These are phyloP conservation scores for Fonsecaea multimorphosa DNA, from an alignment of 2,329 filamentous ascomycete genomes.

Conservation along the genomic window DNA sequence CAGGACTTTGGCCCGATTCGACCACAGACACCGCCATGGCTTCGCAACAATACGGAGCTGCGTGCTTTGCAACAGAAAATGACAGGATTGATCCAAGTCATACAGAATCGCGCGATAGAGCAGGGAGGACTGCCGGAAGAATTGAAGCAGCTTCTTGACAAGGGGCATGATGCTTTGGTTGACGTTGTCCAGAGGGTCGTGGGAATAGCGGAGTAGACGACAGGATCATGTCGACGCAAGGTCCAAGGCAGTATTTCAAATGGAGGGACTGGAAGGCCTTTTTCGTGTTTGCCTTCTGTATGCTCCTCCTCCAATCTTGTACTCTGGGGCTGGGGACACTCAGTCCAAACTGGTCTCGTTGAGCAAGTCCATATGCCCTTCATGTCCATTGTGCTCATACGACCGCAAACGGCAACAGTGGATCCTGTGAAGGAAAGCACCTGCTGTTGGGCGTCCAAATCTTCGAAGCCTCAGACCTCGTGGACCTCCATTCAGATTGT, in stretches of 20 bases:
- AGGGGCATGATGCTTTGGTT: slow-evolving; percentile 3
- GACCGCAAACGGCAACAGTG: not conserved
- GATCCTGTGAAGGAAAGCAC: not conserved
- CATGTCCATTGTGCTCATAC: not conserved
- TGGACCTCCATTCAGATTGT: not conserved
- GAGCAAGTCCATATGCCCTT: not conserved
- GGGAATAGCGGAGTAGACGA: not conserved
- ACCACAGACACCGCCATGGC: not conserved
- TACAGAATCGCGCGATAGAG: slow-evolving; percentile 3
- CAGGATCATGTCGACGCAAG: not conserved
- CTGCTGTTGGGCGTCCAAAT: not conserved
- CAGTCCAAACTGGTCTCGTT: not conserved
- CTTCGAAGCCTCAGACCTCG: not conserved
- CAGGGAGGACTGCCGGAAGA: slow-evolving; percentile 4
- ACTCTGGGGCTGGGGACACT: not conserved
- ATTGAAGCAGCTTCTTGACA: slow-evolving; percentile 5
- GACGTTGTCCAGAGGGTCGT: slow-evolving; percentile 4
- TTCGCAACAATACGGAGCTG: not conserved
- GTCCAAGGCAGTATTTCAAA: not conserved
- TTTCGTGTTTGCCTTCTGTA: not conserved
- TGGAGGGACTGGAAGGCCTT: not conserved
- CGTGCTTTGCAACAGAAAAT: slow-evolving; percentile 1
- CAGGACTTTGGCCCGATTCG: not conserved
- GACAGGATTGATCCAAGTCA: not conserved
- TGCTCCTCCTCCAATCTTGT: not conserved